Evolutionary conservation across 2,329 filamentous ascomycete genomes (phyloP), one percentile per base, ranked within the genome.

Genomic region (Dactylellina parvicollis): DNA sequence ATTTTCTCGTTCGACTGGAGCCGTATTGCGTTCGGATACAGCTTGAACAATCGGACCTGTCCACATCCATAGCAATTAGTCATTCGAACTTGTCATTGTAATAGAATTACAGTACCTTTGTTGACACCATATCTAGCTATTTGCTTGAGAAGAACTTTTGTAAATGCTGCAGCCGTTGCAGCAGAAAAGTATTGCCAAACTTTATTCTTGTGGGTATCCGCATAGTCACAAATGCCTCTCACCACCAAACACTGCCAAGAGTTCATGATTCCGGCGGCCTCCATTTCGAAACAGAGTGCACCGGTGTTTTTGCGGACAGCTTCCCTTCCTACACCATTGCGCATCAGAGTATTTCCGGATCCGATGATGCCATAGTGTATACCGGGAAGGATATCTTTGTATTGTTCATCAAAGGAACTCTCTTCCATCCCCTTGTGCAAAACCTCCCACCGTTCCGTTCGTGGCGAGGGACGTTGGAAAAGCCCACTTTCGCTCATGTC

Each of bases 261-360:
- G 26, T 64, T 36, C 36, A 64, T 55, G 8, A 64, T 22, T 7
- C 47, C 59, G 1, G 36, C 18, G 4, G 47, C 59, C 20, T 52
- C 59, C 26, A 46, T 54, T n/a, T 64, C 59, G 12, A 62, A 54
- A 14, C 59, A 62, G 4, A 62, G 16, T 24, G 59, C 59, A 22
- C 34, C 47, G 2, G 59, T 54, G 8, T 34, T 32, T 8, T 10
- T 4, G 20, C 42, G 57, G 2, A 61, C n/a, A 10, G 18, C n/a
- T 0, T 38, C 14, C 10, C 46, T 30, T 3, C 42, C 16, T 9
- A 12, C 18, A 0, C 40, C 59, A 18, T 62, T 34, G 2, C 34
- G 47, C 34, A 62, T 30, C 4, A 54, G 59, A 4, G 7, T 44
- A 18, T 62, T 40, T 3, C 59, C 59, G 3, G 59, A 62, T 4